A percentile compares a stretch with the other conserved stretches of the same genome.
Conservation (phyloP, 108 stramenopile genomes). For the Nannochloropsis gaditana region DNA sequence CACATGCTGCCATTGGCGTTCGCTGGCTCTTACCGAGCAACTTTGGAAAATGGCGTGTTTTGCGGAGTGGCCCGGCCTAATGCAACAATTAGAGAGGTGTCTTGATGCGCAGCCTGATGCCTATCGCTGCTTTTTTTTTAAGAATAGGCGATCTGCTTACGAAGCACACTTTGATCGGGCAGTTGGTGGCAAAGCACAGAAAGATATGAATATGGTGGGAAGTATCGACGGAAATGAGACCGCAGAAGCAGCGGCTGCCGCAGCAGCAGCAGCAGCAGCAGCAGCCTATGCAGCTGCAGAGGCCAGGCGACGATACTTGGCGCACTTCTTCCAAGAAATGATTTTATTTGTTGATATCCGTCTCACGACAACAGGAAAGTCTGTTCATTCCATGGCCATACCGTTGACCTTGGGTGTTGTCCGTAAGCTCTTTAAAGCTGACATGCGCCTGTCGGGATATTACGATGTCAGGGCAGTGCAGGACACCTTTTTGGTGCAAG, state of each 20-base stretch:
- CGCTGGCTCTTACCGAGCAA: neutral
- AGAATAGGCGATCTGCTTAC: neutral
- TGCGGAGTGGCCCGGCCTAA: neutral
- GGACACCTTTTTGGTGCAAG: neutral
- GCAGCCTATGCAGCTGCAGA: neutral
- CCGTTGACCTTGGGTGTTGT: constrained; percentile 11
- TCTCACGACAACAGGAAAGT: neutral
- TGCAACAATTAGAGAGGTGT: neutral
- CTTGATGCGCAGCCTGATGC: constrained; percentile 19
- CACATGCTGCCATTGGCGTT: neutral
- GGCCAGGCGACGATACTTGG: neutral
- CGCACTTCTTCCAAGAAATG: constrained; percentile 7
- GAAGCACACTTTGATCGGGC: constrained; percentile 7
- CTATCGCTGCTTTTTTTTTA: constrained; percentile 10
- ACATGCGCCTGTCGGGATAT: neutral
- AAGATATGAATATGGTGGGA: too few species aligned
- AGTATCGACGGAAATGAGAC: neutral
- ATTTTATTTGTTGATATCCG: constrained; percentile 20
- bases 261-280: neutral
- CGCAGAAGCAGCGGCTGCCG: neutral
- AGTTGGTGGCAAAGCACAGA: neutral
- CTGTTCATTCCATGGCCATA: neutral
- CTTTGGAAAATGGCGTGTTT: neutral
- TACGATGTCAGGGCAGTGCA: neutral
- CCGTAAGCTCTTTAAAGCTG: neutral